A percentile compares a stretch with the other conserved stretches of the same genome.
Conservation (phyloP, 148 eudicot species). For the Spergularia bocconei region DNA sequence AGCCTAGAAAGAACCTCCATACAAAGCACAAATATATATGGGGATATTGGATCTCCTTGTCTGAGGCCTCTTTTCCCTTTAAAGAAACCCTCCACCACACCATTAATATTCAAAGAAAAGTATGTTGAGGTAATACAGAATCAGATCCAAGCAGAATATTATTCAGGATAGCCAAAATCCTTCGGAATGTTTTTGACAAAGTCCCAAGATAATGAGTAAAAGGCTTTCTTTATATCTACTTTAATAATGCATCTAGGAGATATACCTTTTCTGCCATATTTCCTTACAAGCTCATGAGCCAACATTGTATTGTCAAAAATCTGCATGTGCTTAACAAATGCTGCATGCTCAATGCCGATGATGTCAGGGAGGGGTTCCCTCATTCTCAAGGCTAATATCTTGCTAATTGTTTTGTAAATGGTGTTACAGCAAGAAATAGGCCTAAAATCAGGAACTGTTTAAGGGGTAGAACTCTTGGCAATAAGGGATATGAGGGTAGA, state of each 20-base stretch:
- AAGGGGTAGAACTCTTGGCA: neutral
- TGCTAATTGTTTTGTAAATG: neutral
- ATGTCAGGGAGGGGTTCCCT: neutral
- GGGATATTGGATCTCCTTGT: neutral
- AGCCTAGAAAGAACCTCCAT: neutral
- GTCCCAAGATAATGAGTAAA: neutral
- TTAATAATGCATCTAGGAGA: neutral
- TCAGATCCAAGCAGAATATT: neutral
- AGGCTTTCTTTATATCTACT: neutral
- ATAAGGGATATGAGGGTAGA: neutral
- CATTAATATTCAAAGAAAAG: neutral
- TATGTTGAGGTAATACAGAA: neutral
- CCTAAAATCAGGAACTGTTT: neutral
- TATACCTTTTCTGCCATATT: neutral
- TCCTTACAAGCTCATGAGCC: neutral
- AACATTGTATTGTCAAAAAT: neutral
- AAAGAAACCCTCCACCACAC: neutral
- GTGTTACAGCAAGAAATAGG: neutral
- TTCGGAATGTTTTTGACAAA: neutral
- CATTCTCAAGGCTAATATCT: neutral
- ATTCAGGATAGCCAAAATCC: neutral
- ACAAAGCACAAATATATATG: neutral
- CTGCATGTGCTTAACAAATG: neutral
- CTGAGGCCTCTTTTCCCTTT: neutral
- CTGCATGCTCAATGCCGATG: neutral